phyloP scores from a whole-genome alignment of 306 rosid species.

The Quercus parvula region DNA sequence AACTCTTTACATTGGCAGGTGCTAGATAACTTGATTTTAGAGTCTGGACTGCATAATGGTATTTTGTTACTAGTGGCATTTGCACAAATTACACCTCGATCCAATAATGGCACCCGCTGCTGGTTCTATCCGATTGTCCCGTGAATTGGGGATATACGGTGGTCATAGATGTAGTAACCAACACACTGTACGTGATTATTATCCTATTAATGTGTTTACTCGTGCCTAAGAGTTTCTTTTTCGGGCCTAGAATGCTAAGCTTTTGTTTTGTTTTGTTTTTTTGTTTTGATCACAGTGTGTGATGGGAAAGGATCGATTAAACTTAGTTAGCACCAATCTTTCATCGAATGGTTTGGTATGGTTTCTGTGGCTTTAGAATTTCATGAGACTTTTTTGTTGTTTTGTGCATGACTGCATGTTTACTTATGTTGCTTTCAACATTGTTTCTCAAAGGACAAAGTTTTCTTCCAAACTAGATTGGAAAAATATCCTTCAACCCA shows the following conservation, averaged over 20 bases:
- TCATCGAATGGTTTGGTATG: slow-evolving; percentile 70
- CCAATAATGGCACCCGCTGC: slow-evolving; percentile 53
- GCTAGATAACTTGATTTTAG: background rate
- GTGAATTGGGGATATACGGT: slow-evolving; percentile 39
- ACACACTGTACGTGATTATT: slow-evolving; percentile 47
- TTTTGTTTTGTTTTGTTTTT: slow-evolving; percentile 6
- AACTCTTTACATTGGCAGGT: background rate
- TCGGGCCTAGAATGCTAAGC: background rate
- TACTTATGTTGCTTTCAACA: background rate
- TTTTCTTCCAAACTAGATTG: no score
- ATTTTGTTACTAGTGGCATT: slow-evolving; percentile 28
- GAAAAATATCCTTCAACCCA: no score
- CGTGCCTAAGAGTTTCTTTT: background rate
- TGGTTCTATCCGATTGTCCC: slow-evolving; percentile 55
- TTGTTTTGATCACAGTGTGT: slow-evolving; percentile 36
- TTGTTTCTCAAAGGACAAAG: background rate
- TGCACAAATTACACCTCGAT: slow-evolving; percentile 11
- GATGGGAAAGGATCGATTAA: slow-evolving; percentile 49
- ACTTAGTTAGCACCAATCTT: slow-evolving; percentile 52
- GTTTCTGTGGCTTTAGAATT: slow-evolving; percentile 14
- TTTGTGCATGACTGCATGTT: background rate
- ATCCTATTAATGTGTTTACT: background rate
- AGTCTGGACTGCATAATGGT: background rate
- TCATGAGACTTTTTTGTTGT: background rate
- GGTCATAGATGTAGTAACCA: slow-evolving; percentile 33